Percentiles rank a stretch among this genome's conserved stretches.
These are phyloP conservation scores for Esteya vermicola DNA, from an alignment of 2,329 filamentous ascomycete genomes.

Conservation along the genomic window DNA sequence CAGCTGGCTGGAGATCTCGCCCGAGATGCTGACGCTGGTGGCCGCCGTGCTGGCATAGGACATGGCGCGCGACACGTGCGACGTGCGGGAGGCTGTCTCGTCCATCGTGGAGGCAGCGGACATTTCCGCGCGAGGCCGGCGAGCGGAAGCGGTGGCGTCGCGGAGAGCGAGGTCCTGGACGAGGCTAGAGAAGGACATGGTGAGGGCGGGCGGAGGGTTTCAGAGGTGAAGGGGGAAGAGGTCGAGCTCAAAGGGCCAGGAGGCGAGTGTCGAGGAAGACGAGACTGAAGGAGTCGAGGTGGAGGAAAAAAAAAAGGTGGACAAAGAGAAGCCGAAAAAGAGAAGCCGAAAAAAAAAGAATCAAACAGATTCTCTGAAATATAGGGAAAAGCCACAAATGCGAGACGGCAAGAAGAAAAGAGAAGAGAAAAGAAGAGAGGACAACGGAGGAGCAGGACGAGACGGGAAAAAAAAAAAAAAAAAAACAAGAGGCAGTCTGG, in stretches of 20 bases:
- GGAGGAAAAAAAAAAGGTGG: neutral
- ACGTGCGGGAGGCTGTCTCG: constrained; percentile 43
- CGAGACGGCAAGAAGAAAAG: neutral
- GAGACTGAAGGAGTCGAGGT: neutral
- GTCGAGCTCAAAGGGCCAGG: too few relatives aligned
- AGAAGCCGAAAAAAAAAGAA: neutral
- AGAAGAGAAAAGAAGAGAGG: neutral
- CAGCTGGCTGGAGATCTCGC: constrained; percentile 69
- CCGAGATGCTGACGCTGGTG: constrained; percentile 54
- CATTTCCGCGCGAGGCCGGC: constrained; percentile 30
- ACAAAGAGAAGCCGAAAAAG: neutral
- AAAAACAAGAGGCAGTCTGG: neutral
- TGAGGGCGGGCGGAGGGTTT: constrained; percentile 8
- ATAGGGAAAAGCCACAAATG: neutral
- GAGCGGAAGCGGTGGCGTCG: constrained; percentile 29
- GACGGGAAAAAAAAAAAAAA: neutral
- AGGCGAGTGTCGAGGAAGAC: neutral
- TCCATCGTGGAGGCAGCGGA: constrained; percentile 39
- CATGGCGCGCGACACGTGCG: constrained; percentile 48
- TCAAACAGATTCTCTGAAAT: too few relatives aligned
- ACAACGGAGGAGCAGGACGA: neutral
- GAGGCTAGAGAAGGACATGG: constrained; percentile 55
- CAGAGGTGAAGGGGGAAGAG: neutral
- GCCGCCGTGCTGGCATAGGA: constrained; percentile 53
- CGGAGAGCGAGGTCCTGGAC: constrained; percentile 50